Conservation (phyloP, 2,329 filamentous ascomycete species). For the Stagonosporopsis rhizophila region DNA sequence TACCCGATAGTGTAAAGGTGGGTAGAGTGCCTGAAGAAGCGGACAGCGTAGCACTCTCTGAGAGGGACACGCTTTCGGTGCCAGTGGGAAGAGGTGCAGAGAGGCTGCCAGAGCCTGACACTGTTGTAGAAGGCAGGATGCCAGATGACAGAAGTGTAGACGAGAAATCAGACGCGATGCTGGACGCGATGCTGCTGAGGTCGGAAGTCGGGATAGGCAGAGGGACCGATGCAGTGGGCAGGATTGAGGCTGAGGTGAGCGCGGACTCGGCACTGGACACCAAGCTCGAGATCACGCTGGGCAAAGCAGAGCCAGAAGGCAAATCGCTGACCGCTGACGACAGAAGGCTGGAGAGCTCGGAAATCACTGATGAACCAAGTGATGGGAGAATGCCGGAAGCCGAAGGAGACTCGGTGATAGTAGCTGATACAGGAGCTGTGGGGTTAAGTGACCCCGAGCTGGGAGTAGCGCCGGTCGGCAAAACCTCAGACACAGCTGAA, state of each 20-base stretch:
- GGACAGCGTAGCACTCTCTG: constrained; percentile 13
- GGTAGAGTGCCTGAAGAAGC: constrained; percentile 21
- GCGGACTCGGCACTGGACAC: constrained; percentile 25
- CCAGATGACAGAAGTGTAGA: constrained; percentile 17
- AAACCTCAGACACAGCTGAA: constrained; percentile 30
- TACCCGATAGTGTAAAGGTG: constrained; percentile 18
- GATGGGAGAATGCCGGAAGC: constrained; percentile 27
- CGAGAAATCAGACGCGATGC: constrained; percentile 20
- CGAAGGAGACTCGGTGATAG: constrained; percentile 21
- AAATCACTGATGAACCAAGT: constrained; percentile 24
- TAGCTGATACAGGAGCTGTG: constrained; percentile 9
- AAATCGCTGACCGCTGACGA: constrained; percentile 28
- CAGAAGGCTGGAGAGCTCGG: constrained; percentile 26
- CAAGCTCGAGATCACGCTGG: constrained; percentile 27
- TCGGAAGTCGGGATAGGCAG: constrained; percentile 20
- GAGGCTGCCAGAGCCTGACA: constrained; percentile 9
- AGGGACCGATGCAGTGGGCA: constrained; percentile 27
- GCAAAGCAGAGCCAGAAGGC: constrained; percentile 26
- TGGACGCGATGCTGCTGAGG: constrained; percentile 22
- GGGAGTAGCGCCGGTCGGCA: constrained; percentile 17
- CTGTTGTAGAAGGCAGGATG: constrained; percentile 17
- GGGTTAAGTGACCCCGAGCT: constrained; percentile 25
- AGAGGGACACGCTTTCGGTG: constrained; percentile 7
- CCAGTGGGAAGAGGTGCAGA: constrained; percentile 10
- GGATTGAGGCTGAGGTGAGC: constrained; percentile 13